Evolutionary conservation across 2,329 filamentous ascomycete species (phyloP), one percentile per base, ranked within the genome.

Genomic region (Tolypocladium endophyticum): DNA sequence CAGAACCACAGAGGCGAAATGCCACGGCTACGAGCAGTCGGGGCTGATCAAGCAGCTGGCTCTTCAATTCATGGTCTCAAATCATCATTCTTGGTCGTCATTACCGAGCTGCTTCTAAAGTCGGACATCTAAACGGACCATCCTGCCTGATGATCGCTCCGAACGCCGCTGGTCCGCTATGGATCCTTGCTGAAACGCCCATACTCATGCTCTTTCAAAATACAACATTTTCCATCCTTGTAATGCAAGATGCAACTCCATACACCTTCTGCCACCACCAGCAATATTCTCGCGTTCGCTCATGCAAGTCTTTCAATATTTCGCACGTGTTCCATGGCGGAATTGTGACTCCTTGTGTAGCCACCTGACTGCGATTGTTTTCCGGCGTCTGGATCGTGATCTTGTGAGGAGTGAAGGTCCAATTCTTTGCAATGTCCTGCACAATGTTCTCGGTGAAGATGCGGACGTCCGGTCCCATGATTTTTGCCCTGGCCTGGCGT

Each of bases 391-490:
- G 75, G 30, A 79, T 71, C 0, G 70, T 73, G 14, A 80, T 72
- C 3, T 61, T 68, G 2, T 67, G 64, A 4, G 64, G 67, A 3
- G 68, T 67, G 1, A 70, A 65, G 9, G 72, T 60, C 81, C 81
- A 83, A 50, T 75, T 78, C 53, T 71, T 73, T 4, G 69, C 68
- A 14, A 81, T 73, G 50, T 83, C 79, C 11, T 73, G 70, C 6
- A 73, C 59, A 43, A 83, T 78, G 56, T 74, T 73, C 20, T 72
- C 70, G 8, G 70, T 68, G 59, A 82, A 81, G 50, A 62, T 72
- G 36, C 69, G 65, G 11, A 77, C 66, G 33, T 77, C 69, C 3
- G 71, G 60, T 38, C 73, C 61, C 38, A 62, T 58, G 56, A 57
- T 45, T 14, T 30, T 14, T 8, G 47, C 14, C 8, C 35, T 58